Percentiles rank a stretch among this genome's conserved stretches.
These are phyloP conservation scores for Hypomontagnella submonticulosa DNA, from an alignment of 495 filamentous ascomycete species.

Conservation along the genomic window DNA sequence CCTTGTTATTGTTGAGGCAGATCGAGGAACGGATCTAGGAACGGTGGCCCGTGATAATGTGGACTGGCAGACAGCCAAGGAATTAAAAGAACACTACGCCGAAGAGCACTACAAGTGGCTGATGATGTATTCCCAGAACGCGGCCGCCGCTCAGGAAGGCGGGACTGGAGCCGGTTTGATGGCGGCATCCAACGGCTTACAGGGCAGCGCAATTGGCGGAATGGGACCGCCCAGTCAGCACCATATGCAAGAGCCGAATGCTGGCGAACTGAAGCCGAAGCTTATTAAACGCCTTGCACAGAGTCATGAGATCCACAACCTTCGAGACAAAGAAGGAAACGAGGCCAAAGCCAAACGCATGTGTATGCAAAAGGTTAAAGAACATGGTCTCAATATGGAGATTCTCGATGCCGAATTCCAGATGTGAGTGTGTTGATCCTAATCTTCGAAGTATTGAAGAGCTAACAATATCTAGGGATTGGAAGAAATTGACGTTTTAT, in stretches of 20 bases:
- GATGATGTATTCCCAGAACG: slow-evolving; percentile 93
- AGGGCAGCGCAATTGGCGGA: slow-evolving; percentile 75
- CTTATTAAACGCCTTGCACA: slow-evolving; percentile 95
- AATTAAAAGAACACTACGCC: slow-evolving; percentile 86
- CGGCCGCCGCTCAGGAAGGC: slow-evolving; percentile 67
- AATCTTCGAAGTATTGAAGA: not conserved
- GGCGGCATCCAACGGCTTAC: slow-evolving; percentile 67
- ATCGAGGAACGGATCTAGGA: slow-evolving; percentile 93
- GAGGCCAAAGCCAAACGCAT: slow-evolving; percentile 97
- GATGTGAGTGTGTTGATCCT: slow-evolving; percentile 75
- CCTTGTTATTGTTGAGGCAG: slow-evolving; percentile 95
- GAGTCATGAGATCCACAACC: slow-evolving; percentile 83
- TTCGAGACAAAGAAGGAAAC: slow-evolving; percentile 95
- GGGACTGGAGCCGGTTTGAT: slow-evolving; percentile 63
- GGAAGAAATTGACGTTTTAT: slow-evolving; percentile 98
- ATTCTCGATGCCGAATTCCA: slow-evolving; percentile 99
- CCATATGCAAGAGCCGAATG: slow-evolving; percentile 77
- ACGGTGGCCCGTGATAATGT: slow-evolving; percentile 90
- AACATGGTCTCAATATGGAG: slow-evolving; percentile 96
- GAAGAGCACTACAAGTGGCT: slow-evolving; percentile 96
- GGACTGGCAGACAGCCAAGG: slow-evolving; percentile 83
- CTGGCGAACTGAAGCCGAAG: slow-evolving; percentile 88
- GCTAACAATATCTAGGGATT: slow-evolving; percentile 73
- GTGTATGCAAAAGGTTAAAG: slow-evolving; percentile 93
- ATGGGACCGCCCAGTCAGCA: slow-evolving; percentile 78